Percentiles rank a stretch among this genome's conserved stretches.
Conservation (phyloP, 179 eudicot genomes). For the Drosera spatulata region DNA sequence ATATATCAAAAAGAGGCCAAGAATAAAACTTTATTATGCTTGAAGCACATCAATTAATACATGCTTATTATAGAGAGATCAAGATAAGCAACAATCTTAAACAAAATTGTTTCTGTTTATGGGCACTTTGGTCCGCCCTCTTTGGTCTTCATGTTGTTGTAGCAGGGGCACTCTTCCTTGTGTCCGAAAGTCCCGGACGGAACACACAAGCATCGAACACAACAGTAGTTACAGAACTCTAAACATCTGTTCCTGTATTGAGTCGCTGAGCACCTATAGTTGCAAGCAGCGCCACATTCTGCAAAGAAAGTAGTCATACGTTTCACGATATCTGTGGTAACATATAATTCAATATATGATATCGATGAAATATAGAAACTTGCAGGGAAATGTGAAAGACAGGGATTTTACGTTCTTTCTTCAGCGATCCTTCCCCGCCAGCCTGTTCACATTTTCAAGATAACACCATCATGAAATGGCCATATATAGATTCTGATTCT, state of each 20-base stretch:
- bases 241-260: slow-evolving; percentile 10
- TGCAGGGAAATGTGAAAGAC: neutral
- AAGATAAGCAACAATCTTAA: too few species aligned
- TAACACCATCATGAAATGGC: neutral
- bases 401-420: neutral
- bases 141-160: slow-evolving; percentile 15
- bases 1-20: too few species aligned
- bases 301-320: neutral
- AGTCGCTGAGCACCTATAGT: slow-evolving; percentile 3
- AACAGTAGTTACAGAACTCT: slow-evolving; percentile 12
- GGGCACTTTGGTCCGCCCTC: slow-evolving; percentile 17
- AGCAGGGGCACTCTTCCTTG: slow-evolving; percentile 16
- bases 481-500: neutral
- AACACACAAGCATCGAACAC: slow-evolving; percentile 12
- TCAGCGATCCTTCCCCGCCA: slow-evolving; percentile 5
- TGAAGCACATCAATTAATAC: too few species aligned
- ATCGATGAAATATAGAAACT: neutral
- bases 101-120: too few species aligned
- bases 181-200: slow-evolving; percentile 12
- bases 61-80: too few species aligned
- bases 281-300: slow-evolving; percentile 5
- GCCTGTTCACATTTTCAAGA: slow-evolving; percentile 2
- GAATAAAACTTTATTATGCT: too few species aligned
- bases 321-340: neutral
- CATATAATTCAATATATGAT: neutral